phyloP scores from a whole-genome alignment of 352 stramenopile species.

The Phytophthora citricola region DNA sequence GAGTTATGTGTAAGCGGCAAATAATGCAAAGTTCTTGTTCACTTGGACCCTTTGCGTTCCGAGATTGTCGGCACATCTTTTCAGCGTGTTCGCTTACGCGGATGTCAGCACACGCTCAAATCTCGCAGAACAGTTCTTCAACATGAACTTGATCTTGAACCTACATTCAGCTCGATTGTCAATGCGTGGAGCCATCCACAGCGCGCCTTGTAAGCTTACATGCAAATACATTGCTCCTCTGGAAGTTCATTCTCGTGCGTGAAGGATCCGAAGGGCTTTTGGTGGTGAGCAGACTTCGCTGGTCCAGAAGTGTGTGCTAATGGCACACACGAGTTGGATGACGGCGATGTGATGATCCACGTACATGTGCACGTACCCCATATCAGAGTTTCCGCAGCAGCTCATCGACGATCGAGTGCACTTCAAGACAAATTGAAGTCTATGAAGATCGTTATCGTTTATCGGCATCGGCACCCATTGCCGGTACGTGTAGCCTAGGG shows the following conservation, averaged over 20 bases:
- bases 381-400: conserved; percentile 5
- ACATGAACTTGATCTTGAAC: conserved; percentile 12
- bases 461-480: too few species aligned
- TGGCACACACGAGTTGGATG: not conserved
- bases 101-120: conserved; percentile 7
- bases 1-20: not conserved
- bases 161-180: not conserved
- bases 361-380: not conserved
- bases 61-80: not conserved
- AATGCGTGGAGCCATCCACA: not conserved
- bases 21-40: conserved; percentile 20
- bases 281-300: too few species aligned
- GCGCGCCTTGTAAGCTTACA: too few species aligned
- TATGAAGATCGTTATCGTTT: too few species aligned
- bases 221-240: too few species aligned
- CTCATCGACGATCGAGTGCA: too few species aligned
- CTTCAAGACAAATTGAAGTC: too few species aligned
- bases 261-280: too few species aligned
- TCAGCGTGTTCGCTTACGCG: not conserved
- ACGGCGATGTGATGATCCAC: conserved; percentile 6
- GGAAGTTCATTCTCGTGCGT: too few species aligned
- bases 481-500: too few species aligned
- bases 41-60: not conserved
- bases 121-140: conserved; percentile 4
- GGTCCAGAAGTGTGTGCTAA: too few species aligned